Conservation (phyloP, 129 eudicot species). For the Ambrosia artemisiifolia region DNA sequence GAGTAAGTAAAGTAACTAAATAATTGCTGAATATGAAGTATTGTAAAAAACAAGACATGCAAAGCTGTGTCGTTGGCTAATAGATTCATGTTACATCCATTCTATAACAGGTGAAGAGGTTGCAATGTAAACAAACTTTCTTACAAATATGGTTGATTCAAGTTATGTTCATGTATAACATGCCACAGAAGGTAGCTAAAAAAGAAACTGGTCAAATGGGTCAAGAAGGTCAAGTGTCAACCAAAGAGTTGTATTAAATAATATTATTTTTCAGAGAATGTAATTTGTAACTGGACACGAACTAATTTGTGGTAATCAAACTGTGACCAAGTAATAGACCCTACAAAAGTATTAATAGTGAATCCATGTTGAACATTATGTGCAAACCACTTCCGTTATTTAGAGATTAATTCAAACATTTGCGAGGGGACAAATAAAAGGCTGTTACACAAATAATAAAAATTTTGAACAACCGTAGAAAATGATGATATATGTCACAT, state of each 20-base stretch:
- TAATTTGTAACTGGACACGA: neutral
- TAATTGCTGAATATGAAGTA: neutral
- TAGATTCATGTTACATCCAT: no score
- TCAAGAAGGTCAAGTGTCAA: neutral
- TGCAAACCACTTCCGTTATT: neutral
- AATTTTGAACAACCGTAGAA: neutral
- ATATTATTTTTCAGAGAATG: neutral
- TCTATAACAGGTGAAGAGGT: neutral
- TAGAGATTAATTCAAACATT: neutral
- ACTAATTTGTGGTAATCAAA: neutral
- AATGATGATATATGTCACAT: constrained; percentile 31
- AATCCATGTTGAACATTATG: neutral
- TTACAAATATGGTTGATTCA: neutral
- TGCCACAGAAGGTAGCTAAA: neutral
- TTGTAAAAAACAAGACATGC: neutral
- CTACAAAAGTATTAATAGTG: neutral
- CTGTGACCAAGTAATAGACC: neutral
- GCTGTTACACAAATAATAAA: neutral
- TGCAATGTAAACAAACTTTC: neutral
- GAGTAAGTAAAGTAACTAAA: neutral
- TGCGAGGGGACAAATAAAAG: neutral
- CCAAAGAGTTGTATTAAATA: neutral
- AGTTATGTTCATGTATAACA: neutral
- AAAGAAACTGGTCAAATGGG: neutral
- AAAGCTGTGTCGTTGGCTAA: no score